A percentile compares a stretch with the other conserved stretches of the same genome.
Evolutionary conservation across 192 early-diverging fungal genomes (phyloP).

Genomic region (Entophlyctis luteolus): DNA sequence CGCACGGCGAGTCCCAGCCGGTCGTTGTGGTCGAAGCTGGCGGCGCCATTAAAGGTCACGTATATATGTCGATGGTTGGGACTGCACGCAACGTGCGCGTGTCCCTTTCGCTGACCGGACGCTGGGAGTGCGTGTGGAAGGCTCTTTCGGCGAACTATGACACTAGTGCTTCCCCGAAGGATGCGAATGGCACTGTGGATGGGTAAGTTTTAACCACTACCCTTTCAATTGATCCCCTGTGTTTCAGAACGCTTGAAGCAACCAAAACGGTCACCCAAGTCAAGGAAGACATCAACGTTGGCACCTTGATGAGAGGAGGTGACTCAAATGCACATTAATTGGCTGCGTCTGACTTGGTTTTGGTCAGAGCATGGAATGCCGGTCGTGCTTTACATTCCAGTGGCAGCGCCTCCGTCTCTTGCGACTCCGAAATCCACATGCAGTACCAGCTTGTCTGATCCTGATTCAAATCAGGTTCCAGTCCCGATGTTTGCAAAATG

Average conservation of each 20-base stretch:
- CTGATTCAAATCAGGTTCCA: background rate
- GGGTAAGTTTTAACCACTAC: background rate
- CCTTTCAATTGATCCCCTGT: background rate
- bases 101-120: background rate
- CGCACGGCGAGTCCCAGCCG: background rate
- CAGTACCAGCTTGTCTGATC: background rate
- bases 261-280: background rate
- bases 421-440: background rate
- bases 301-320: conserved; percentile 11
- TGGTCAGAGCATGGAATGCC: conserved; percentile 16
- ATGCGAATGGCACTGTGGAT: background rate
- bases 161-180: background rate
- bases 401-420: conserved; percentile 5
- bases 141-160: background rate
- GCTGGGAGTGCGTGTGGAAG: conserved; percentile 1
- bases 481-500: conserved; percentile 8
- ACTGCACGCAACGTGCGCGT: background rate
- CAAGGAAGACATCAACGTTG: background rate
- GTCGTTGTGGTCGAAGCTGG: background rate
- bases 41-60: background rate
- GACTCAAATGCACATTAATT: background rate
- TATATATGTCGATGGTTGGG: background rate
- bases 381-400: background rate
- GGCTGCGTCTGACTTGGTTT: too few relatives aligned
- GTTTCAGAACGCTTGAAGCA: conserved; percentile 6